phyloP scores from a whole-genome alignment of 805 yeast genomes.

The Spathaspora boniae region DNA sequence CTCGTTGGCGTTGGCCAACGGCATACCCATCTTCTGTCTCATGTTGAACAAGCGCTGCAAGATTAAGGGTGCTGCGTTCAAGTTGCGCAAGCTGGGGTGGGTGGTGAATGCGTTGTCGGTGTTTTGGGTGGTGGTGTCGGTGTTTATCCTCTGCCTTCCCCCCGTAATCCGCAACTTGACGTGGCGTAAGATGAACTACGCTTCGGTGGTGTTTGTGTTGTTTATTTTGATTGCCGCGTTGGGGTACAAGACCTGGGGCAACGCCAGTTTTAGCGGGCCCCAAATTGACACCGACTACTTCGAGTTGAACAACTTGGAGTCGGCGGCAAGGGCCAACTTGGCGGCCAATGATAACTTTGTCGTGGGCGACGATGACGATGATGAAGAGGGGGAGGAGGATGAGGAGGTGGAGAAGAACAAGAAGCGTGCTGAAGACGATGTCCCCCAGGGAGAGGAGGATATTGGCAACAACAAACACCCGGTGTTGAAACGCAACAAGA shows the following conservation, averaged over 20 bases:
- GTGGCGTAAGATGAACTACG: slow-evolving; percentile 54
- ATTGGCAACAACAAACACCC: neutral
- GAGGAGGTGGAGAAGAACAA: slow-evolving; percentile 3
- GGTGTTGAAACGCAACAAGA: too few relatives aligned
- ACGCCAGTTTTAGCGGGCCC: slow-evolving; percentile 61
- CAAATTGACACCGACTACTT: slow-evolving; percentile 43
- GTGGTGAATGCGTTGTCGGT: slow-evolving; percentile 56
- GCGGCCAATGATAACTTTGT: slow-evolving; percentile 11
- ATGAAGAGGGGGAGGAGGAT: slow-evolving; percentile 10
- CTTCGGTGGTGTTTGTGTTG: slow-evolving; percentile 56
- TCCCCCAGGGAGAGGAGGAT: neutral
- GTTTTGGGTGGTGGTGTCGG: slow-evolving; percentile 56
- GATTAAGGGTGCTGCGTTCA: slow-evolving; percentile 65
- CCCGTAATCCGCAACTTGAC: slow-evolving; percentile 48
- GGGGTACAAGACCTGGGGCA: slow-evolving; percentile 63
- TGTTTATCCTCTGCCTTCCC: slow-evolving; percentile 65
- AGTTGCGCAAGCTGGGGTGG: slow-evolving; percentile 63
- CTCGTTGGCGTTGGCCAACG: slow-evolving; percentile 69
- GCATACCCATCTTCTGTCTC: slow-evolving; percentile 68
- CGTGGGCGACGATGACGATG: slow-evolving; percentile 16
- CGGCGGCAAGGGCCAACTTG: slow-evolving; percentile 13
- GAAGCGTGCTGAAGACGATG: slow-evolving; percentile 1
- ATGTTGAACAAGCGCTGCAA: slow-evolving; percentile 57
- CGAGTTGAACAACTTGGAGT: slow-evolving; percentile 31
- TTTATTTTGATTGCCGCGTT: slow-evolving; percentile 46